Percentiles rank a stretch among this genome's conserved stretches.
phyloP scores from a whole-genome alignment of 2,329 filamentous ascomycete species.

The Calcarisporium arbuscula region DNA sequence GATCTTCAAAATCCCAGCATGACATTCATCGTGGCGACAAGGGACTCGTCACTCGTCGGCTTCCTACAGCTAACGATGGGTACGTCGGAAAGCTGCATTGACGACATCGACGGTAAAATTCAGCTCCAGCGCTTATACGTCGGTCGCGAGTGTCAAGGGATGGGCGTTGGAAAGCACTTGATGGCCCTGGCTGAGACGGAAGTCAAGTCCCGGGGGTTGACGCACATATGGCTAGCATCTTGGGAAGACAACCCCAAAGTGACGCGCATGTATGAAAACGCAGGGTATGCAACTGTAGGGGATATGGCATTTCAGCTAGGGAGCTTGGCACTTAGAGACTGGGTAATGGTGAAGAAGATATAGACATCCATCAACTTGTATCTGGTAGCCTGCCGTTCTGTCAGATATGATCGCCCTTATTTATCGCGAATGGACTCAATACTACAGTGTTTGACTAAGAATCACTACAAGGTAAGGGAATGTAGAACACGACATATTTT shows the following conservation, averaged over 20 bases:
- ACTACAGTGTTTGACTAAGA: too few relatives aligned
- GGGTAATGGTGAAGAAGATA: constrained; percentile 36
- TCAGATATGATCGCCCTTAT: too few relatives aligned
- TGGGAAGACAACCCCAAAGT: constrained; percentile 39
- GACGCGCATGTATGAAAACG: constrained; percentile 30
- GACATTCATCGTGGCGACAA: constrained; percentile 18
- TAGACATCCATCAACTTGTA: too few relatives aligned
- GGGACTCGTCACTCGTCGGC: constrained; percentile 23
- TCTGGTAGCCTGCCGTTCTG: too few relatives aligned
- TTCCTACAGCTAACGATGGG: constrained; percentile 34
- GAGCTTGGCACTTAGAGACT: constrained; percentile 32
- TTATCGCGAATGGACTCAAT: too few relatives aligned
- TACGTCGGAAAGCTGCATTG: constrained; percentile 31
- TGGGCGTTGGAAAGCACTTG: constrained; percentile 30
- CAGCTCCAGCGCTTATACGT: constrained; percentile 41
- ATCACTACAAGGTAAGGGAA: too few relatives aligned
- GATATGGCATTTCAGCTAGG: constrained; percentile 36
- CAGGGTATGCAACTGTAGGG: constrained; percentile 33
- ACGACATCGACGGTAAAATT: constrained; percentile 19
- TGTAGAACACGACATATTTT: too few relatives aligned
- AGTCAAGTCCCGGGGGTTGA: constrained; percentile 29
- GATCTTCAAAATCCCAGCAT: constrained; percentile 18
- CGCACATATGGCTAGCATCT: constrained; percentile 38
- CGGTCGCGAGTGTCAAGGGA: constrained; percentile 24
- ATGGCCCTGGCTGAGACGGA: constrained; percentile 21